Conservation (phyloP, 2,329 filamentous ascomycete species). For the Pyrenophora teres region DNA sequence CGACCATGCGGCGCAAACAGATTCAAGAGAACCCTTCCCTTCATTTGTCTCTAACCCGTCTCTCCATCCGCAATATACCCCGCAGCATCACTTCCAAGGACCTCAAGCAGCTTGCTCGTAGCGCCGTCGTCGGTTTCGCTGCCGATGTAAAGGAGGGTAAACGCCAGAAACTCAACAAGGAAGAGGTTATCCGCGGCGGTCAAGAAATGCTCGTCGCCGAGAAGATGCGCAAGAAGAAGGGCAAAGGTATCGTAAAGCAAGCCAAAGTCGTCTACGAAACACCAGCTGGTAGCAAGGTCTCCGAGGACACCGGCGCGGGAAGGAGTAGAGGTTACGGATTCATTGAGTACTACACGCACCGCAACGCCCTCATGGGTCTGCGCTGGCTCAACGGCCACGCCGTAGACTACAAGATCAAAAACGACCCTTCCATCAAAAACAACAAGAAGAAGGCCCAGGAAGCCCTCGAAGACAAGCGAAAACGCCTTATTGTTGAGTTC, state of each 20-base stretch:
- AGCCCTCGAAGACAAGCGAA: conserved; percentile 73
- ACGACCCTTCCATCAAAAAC: conserved; percentile 49
- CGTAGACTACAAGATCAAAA: conserved; percentile 56
- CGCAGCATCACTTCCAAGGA: conserved; percentile 82
- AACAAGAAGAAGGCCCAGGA: conserved; percentile 48
- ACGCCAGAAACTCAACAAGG: conserved; percentile 81
- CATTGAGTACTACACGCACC: conserved; percentile 92
- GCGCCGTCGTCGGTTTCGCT: conserved; percentile 94
- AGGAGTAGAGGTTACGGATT: conserved; percentile 94
- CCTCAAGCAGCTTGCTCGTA: conserved; percentile 85
- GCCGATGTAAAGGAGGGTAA: conserved; percentile 80
- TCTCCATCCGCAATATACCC: conserved; percentile 90
- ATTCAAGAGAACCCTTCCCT: conserved; percentile 90
- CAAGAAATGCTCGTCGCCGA: conserved; percentile 83
- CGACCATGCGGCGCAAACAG: conserved; percentile 83
- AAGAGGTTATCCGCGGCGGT: conserved; percentile 80
- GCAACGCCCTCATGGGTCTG: conserved; percentile 92
- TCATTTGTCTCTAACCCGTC: conserved; percentile 84
- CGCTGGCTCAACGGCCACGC: conserved; percentile 87
- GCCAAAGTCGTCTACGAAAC: conserved; percentile 95
- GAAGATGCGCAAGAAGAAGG: conserved; percentile 75
- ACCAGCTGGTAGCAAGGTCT: conserved; percentile 79
- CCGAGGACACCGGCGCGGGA: conserved; percentile 75
- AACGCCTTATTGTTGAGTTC: conserved; percentile 92
- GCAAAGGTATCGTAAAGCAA: conserved; percentile 86